A percentile compares a stretch with the other conserved stretches of the same genome.
Conservation (phyloP, 306 rosid genomes). For the Ammopiptanthus mongolicus region DNA sequence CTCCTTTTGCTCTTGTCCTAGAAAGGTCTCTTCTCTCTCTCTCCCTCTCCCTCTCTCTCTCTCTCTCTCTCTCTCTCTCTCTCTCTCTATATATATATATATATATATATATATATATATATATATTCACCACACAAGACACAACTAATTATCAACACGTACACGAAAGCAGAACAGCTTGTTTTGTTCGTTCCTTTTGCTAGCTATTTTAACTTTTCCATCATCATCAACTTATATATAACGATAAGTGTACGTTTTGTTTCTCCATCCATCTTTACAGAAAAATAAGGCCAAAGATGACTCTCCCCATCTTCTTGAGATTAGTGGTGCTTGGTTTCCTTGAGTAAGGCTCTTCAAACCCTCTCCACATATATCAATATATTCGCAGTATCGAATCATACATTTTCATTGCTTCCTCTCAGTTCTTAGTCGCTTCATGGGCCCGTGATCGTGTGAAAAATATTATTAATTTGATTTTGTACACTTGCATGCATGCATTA, state of each 20-base stretch:
- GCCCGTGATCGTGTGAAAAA: background rate
- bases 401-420: slow-evolving; percentile 12
- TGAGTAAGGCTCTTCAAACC: slow-evolving; percentile 62
- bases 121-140: too few relatives aligned
- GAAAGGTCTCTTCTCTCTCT: slow-evolving; percentile 55
- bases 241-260: background rate
- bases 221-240: background rate
- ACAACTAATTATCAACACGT: too few relatives aligned
- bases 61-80: too few relatives aligned
- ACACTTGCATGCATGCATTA: slow-evolving; percentile 10
- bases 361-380: background rate
- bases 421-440: slow-evolving; percentile 1
- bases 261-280: slow-evolving; percentile 32
- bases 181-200: background rate
- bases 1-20: slow-evolving; percentile 78
- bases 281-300: slow-evolving; percentile 89
- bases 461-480: background rate
- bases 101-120: too few relatives aligned
- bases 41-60: background rate
- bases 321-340: slow-evolving; percentile 66
- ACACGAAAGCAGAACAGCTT: background rate
- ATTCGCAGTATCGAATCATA: background rate
- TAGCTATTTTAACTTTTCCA: background rate
- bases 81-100: too few relatives aligned
- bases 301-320: slow-evolving; percentile 69